These are phyloP conservation scores for Cladophialophora exuberans DNA, from an alignment of 2,329 filamentous ascomycete genomes.

Conservation along the genomic window DNA sequence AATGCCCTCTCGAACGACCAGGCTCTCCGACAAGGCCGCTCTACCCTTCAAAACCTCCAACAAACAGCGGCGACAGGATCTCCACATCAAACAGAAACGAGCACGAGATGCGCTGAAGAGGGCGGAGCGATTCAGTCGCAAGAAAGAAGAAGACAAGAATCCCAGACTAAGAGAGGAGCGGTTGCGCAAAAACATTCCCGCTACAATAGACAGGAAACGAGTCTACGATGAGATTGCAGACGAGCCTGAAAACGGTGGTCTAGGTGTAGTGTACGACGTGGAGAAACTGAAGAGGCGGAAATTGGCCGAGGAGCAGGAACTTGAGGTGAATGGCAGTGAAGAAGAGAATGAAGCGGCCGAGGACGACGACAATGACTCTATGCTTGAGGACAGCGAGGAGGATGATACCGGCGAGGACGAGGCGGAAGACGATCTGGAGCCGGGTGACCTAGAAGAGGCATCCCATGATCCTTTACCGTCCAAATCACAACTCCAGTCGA, in stretches of 20 bases:
- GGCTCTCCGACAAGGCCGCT: slow-evolving; percentile 41
- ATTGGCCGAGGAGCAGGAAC: slow-evolving; percentile 46
- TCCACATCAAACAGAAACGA: slow-evolving; percentile 81
- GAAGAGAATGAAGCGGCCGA: slow-evolving; percentile 44
- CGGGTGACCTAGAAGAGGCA: slow-evolving; percentile 18
- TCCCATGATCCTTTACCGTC: slow-evolving; percentile 28
- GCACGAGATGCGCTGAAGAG: slow-evolving; percentile 72
- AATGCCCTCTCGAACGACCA: slow-evolving; percentile 50
- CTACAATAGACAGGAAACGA: slow-evolving; percentile 84
- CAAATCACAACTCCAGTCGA: slow-evolving; percentile 35
- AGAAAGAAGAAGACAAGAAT: slow-evolving; percentile 83
- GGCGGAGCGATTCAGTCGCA: slow-evolving; percentile 75
- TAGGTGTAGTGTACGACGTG: slow-evolving; percentile 53
- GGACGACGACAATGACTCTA: slow-evolving; percentile 40
- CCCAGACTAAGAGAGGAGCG: slow-evolving; percentile 74
- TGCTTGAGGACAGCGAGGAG: slow-evolving; percentile 55
- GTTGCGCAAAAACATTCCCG: slow-evolving; percentile 75
- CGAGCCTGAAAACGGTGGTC: slow-evolving; percentile 48
- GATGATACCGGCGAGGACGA: slow-evolving; percentile 49
- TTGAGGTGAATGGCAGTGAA: neutral
- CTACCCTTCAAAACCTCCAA: slow-evolving; percentile 64
- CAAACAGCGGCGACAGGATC: slow-evolving; percentile 76
- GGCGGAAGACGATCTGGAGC: slow-evolving; percentile 27
- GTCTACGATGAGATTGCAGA: slow-evolving; percentile 79
- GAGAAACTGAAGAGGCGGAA: slow-evolving; percentile 53